These are phyloP conservation scores for Aureobasidium pullulans DNA, from an alignment of 2,329 filamentous ascomycete species.

Conservation along the genomic window DNA sequence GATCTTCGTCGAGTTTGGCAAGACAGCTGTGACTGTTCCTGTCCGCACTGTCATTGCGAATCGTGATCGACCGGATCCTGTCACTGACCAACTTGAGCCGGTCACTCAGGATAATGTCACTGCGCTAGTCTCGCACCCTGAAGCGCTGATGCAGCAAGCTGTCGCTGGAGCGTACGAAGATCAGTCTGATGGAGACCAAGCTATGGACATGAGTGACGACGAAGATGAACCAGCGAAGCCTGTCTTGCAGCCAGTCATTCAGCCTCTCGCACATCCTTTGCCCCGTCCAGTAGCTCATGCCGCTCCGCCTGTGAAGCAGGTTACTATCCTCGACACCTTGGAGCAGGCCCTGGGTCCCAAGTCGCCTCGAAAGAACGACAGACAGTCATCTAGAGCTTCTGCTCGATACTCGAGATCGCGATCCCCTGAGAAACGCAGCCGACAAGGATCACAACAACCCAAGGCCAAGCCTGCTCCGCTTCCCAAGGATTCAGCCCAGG, in stretches of 20 bases:
- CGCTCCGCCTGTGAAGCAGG: constrained; percentile 6
- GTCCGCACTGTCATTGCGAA: constrained; percentile 37
- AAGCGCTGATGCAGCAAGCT: constrained; percentile 13
- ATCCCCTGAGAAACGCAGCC: constrained; percentile 16
- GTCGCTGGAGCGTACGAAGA: constrained; percentile 20
- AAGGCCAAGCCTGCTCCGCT: constrained; percentile 18
- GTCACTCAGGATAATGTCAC: not conserved
- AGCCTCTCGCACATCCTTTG: not conserved
- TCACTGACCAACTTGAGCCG: constrained; percentile 14
- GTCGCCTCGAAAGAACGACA: not conserved
- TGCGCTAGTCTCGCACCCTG: not conserved
- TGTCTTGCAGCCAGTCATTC: not conserved
- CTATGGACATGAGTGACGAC: constrained; percentile 17
- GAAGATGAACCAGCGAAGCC: constrained; percentile 11
- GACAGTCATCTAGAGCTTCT: constrained; percentile 15
- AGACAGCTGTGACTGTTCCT: constrained; percentile 36
- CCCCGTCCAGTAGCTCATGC: not conserved
- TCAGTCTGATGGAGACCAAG: constrained; percentile 21
- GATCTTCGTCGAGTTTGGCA: constrained; percentile 40
- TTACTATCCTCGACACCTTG: constrained; percentile 19
- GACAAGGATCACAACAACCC: constrained; percentile 9
- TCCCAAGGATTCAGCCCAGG: constrained; percentile 23
- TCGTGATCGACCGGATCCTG: constrained; percentile 31
- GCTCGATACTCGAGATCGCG: constrained; percentile 21
- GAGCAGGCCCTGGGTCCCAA: constrained; percentile 26